These are phyloP conservation scores for Centella asiatica DNA, from an alignment of 129 eudicot genomes.

Conservation along the genomic window DNA sequence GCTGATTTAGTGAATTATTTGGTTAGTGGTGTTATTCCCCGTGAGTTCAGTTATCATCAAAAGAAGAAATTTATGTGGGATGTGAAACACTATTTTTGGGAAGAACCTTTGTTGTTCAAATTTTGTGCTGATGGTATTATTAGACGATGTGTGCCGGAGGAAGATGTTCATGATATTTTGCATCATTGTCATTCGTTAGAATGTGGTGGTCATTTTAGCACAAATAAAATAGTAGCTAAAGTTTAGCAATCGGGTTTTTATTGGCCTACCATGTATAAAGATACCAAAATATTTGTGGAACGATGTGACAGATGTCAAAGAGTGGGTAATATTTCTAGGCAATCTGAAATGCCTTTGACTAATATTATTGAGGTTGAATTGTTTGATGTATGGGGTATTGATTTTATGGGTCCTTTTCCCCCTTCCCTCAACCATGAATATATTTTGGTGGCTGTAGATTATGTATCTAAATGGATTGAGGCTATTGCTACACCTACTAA, in stretches of 20 bases:
- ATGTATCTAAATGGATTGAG: not conserved
- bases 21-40: not conserved
- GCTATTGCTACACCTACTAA: not conserved
- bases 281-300: not conserved
- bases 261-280: not conserved
- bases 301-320: too few relatives aligned
- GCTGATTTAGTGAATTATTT: not conserved
- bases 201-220: too few relatives aligned
- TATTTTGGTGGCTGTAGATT: not conserved
- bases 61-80: not conserved
- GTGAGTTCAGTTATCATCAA: not conserved
- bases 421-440: too few relatives aligned
- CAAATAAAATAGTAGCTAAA: too few relatives aligned
- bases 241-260: too few relatives aligned
- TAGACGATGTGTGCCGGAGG: not conserved
- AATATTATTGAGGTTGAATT: too few relatives aligned
- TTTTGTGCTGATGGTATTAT: not conserved
- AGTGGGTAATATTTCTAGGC: too few relatives aligned
- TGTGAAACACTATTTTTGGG: not conserved
- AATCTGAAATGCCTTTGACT: too few relatives aligned
- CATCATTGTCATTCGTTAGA: not conserved
- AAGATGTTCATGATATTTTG: not conserved
- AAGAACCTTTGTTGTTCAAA: not conserved
- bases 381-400: too few relatives aligned
- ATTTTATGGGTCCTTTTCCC: too few relatives aligned